Percentiles rank a stretch among this genome's conserved stretches.
These are phyloP conservation scores for Leishmania tropica DNA, from an alignment of 208 protist species.

Conservation along the genomic window DNA sequence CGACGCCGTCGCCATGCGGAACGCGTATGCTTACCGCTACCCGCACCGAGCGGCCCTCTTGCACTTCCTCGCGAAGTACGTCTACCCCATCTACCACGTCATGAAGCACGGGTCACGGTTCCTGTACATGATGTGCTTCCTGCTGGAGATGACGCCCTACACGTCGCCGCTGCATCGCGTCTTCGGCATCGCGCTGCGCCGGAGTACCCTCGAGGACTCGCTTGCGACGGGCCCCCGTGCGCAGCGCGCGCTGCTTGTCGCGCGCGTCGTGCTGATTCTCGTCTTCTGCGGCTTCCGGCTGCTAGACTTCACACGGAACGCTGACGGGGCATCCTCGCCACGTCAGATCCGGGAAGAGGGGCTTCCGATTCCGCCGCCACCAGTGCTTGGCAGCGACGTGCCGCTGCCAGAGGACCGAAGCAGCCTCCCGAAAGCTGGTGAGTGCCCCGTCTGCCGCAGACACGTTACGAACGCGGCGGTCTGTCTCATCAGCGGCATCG, in stretches of 20 bases:
- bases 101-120: conserved; percentile 38
- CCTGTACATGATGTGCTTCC: conserved; percentile 57
- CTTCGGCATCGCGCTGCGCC: conserved; percentile 58
- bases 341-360: conserved; percentile 29
- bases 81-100: conserved; percentile 65
- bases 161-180: conserved; percentile 53
- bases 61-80: conserved; percentile 36
- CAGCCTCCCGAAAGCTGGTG: conserved; percentile 39
- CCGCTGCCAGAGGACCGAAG: conserved; percentile 23
- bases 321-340: conserved; percentile 21
- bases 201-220: conserved; percentile 46
- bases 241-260: conserved; percentile 50
- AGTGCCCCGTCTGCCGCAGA: conserved; percentile 69
- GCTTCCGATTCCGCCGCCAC: conserved; percentile 69
- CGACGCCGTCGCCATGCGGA: conserved; percentile 52
- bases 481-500: conserved; percentile 59
- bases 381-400: conserved; percentile 64
- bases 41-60: conserved; percentile 44
- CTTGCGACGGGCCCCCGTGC: conserved; percentile 41
- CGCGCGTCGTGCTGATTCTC: conserved; percentile 61
- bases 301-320: conserved; percentile 52
- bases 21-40: conserved; percentile 45
- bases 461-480: conserved; percentile 73
- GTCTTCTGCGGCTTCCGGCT: conserved; percentile 72
- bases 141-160: conserved; percentile 78